These are phyloP conservation scores for Hibiscus syriacus DNA, from an alignment of 345 rosid species.

Conservation along the genomic window DNA sequence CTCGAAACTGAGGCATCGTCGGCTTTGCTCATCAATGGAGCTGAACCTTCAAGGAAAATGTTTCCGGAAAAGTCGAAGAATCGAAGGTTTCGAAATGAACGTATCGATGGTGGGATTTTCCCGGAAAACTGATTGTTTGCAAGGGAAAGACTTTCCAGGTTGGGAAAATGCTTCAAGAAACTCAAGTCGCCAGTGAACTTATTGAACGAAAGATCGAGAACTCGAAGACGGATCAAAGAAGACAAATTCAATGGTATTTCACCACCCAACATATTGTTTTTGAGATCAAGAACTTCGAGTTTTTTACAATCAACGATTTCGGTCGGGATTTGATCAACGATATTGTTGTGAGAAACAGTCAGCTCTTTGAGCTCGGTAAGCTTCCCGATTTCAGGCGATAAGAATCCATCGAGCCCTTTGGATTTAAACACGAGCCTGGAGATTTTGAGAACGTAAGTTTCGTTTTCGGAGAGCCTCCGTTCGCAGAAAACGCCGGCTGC, in stretches of 20 bases:
- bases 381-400: conserved; percentile 63
- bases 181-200: conserved; percentile 56
- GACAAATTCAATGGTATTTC: conserved; percentile 53
- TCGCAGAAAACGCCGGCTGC: conserved; percentile 64
- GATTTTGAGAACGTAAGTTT: conserved; percentile 50
- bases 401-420: conserved; percentile 37
- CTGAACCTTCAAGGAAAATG: conserved; percentile 50
- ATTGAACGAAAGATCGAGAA: conserved; percentile 66
- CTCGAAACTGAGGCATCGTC: conserved; percentile 25
- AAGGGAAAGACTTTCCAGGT: conserved; percentile 63
- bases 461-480: conserved; percentile 38
- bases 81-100: conserved; percentile 68
- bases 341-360: conserved; percentile 51
- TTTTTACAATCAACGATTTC: conserved; percentile 58
- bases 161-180: conserved; percentile 68
- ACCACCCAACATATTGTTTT: conserved; percentile 59
- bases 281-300: conserved; percentile 65
- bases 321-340: conserved; percentile 48
- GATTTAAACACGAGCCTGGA: conserved; percentile 62
- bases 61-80: conserved; percentile 71
- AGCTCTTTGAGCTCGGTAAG: conserved; percentile 75
- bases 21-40: conserved; percentile 39
- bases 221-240: conserved; percentile 47
- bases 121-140: conserved; percentile 78
- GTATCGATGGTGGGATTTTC: conserved; percentile 49